Conservation (phyloP, 192 early-diverging fungal species). For the Mortierella alpina region DNA sequence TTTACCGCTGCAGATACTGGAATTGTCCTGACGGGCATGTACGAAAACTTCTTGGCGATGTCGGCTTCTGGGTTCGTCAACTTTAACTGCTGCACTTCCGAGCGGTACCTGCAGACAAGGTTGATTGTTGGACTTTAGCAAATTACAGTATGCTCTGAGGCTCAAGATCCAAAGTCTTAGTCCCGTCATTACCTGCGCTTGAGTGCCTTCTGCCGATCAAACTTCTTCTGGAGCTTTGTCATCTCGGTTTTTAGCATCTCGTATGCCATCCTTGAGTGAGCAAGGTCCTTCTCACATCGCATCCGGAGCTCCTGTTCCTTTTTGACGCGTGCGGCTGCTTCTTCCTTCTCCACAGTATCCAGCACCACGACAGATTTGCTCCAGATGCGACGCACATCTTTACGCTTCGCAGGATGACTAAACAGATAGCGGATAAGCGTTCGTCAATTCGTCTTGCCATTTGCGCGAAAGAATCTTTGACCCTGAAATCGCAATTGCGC, state of each 20-base stretch:
- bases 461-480: not conserved
- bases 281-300: slow-evolving; percentile 25
- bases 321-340: slow-evolving; percentile 10
- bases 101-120: slow-evolving; percentile 9
- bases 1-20: slow-evolving; percentile 4
- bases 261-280: slow-evolving; percentile 32
- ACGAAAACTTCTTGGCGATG: slow-evolving; percentile 8
- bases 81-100: slow-evolving; percentile 4
- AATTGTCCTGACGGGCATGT: not conserved
- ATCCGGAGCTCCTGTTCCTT: slow-evolving; percentile 27
- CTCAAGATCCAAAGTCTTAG: too few species aligned
- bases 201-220: slow-evolving; percentile 18
- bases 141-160: too few species aligned
- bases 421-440: not conserved
- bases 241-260: slow-evolving; percentile 42
- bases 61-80: not conserved
- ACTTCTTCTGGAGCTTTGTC: slow-evolving; percentile 34
- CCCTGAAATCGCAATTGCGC: not conserved
- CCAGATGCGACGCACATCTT: slow-evolving; percentile 50
- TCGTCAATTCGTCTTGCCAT: not conserved
- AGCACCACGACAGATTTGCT: slow-evolving; percentile 38
- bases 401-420: slow-evolving; percentile 25
- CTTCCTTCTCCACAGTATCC: slow-evolving; percentile 45
- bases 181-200: slow-evolving; percentile 22
- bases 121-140: too few species aligned